A percentile compares a stretch with the other conserved stretches of the same genome.
Conservation (phyloP, 2,329 filamentous ascomycete genomes). For the Diaporthe citriasiana region DNA sequence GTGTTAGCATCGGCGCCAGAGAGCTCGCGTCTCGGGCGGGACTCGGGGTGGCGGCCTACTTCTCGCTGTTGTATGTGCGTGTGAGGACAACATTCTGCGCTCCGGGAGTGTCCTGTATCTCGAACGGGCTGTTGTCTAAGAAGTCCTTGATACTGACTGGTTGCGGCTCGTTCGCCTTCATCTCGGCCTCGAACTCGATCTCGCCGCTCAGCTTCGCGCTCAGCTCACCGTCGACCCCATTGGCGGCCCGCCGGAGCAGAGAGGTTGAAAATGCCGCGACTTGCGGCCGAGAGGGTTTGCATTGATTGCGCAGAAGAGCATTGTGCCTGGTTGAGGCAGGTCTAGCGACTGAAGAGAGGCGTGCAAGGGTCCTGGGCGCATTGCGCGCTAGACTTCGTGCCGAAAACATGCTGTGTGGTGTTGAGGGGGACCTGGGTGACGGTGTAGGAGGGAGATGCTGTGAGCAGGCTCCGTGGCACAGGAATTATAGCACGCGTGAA, state of each 20-base stretch:
- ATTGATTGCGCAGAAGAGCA: slow-evolving; percentile 63
- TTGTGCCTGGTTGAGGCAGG: slow-evolving; percentile 63
- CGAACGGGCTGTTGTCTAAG: slow-evolving; percentile 85
- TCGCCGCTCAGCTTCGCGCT: slow-evolving; percentile 85
- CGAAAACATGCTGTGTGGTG: slow-evolving; percentile 73
- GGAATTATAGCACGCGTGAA: not conserved
- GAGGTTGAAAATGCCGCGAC: slow-evolving; percentile 67
- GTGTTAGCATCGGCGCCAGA: slow-evolving; percentile 37
- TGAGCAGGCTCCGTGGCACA: slow-evolving; percentile 41
- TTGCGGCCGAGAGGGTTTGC: slow-evolving; percentile 55
- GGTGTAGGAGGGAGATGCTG: slow-evolving; percentile 43
- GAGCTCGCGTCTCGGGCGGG: not conserved
- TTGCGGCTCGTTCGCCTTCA: slow-evolving; percentile 79
- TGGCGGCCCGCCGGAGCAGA: slow-evolving; percentile 57
- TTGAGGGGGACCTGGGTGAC: slow-evolving; percentile 48
- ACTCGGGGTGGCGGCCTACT: slow-evolving; percentile 66
- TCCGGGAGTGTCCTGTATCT: slow-evolving; percentile 85
- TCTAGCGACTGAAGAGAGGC: slow-evolving; percentile 66
- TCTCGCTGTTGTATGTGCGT: slow-evolving; percentile 88
- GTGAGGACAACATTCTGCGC: slow-evolving; percentile 90
- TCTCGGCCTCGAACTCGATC: slow-evolving; percentile 85
- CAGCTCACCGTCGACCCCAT: slow-evolving; percentile 80
- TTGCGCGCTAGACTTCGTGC: slow-evolving; percentile 76
- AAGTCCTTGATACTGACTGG: slow-evolving; percentile 89
- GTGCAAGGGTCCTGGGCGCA: slow-evolving; percentile 74